phyloP scores from a whole-genome alignment of 1,284 basidiomycete species.

The Anthracocystis walkeri region DNA sequence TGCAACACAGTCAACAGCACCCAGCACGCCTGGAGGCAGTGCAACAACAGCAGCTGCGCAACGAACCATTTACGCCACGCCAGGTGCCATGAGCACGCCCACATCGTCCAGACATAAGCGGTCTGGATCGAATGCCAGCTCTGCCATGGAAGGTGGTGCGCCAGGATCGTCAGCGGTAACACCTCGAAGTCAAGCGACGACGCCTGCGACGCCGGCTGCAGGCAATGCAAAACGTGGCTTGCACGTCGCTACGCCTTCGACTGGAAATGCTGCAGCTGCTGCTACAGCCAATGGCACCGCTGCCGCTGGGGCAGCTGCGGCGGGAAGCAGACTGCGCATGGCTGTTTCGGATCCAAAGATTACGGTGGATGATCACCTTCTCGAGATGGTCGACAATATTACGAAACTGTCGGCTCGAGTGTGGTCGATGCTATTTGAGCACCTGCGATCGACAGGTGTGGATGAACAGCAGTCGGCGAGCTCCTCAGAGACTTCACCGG shows the following conservation, averaged over 20 bases:
- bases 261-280: constrained; percentile 12
- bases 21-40: constrained; percentile 32
- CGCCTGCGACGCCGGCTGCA: constrained; percentile 27
- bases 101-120: constrained; percentile 40
- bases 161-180: constrained; percentile 13
- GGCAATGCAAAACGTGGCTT: constrained; percentile 8
- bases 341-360: constrained; percentile 35
- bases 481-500: constrained; percentile 5
- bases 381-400: constrained; percentile 55
- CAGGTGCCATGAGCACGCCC: constrained; percentile 35
- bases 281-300: constrained; percentile 1
- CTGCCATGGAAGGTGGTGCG: constrained; percentile 14
- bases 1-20: constrained; percentile 19
- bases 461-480: constrained; percentile 9
- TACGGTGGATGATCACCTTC: constrained; percentile 54
- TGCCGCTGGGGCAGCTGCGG: constrained; percentile 13
- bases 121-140: constrained; percentile 39
- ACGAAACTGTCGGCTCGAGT: constrained; percentile 56
- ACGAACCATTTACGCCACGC: constrained; percentile 15
- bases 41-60: constrained; percentile 1
- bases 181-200: constrained; percentile 30
- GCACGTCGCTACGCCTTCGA: constrained; percentile 18
- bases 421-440: constrained; percentile 58
- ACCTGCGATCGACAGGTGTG: constrained; percentile 41
- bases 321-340: constrained; percentile 21